Evolutionary conservation across 1,284 basidiomycete species (phyloP).

Genomic region (Fomes fomentarius): DNA sequence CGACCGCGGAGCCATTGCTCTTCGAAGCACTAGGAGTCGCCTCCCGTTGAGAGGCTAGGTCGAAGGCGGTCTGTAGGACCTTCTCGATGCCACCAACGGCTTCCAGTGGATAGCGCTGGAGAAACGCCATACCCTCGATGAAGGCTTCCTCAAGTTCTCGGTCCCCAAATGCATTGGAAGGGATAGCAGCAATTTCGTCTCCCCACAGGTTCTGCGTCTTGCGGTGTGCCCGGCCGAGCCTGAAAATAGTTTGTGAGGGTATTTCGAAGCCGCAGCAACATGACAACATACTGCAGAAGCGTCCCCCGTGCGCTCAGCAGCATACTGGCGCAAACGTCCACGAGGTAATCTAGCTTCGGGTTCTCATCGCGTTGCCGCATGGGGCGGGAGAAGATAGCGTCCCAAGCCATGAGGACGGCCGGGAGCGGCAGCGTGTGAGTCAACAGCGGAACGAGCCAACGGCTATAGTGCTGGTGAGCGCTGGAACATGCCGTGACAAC

Average conservation of each 20-base stretch:
- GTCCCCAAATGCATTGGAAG: slow-evolving; percentile 47
- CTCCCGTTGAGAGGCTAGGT: slow-evolving; percentile 56
- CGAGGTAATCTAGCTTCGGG: slow-evolving; percentile 65
- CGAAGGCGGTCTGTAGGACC: slow-evolving; percentile 67
- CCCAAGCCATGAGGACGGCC: slow-evolving; percentile 67
- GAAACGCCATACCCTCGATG: slow-evolving; percentile 62
- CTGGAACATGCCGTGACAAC: background rate
- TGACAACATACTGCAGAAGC: slow-evolving; percentile 53
- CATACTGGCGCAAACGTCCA: slow-evolving; percentile 72
- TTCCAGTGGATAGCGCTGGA: slow-evolving; percentile 65
- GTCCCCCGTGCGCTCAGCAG: slow-evolving; percentile 57
- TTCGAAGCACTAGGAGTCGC: slow-evolving; percentile 36
- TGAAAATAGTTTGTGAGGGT: slow-evolving; percentile 30
- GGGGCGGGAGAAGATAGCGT: slow-evolving; percentile 65
- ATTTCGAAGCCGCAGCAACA: background rate
- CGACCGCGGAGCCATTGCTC: slow-evolving; percentile 35
- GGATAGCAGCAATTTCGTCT: slow-evolving; percentile 44
- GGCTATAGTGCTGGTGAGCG: slow-evolving; percentile 43
- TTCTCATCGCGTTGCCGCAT: slow-evolving; percentile 56
- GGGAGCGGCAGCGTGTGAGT: slow-evolving; percentile 70
- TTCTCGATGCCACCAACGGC: slow-evolving; percentile 69
- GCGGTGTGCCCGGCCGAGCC: slow-evolving; percentile 53
- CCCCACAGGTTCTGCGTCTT: slow-evolving; percentile 57
- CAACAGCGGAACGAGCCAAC: slow-evolving; percentile 75
- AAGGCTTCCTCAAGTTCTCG: slow-evolving; percentile 68